Evolutionary conservation across 2,329 filamentous ascomycete species (phyloP), one percentile per base, ranked within the genome.

Genomic region (Colletotrichum melonis): DNA sequence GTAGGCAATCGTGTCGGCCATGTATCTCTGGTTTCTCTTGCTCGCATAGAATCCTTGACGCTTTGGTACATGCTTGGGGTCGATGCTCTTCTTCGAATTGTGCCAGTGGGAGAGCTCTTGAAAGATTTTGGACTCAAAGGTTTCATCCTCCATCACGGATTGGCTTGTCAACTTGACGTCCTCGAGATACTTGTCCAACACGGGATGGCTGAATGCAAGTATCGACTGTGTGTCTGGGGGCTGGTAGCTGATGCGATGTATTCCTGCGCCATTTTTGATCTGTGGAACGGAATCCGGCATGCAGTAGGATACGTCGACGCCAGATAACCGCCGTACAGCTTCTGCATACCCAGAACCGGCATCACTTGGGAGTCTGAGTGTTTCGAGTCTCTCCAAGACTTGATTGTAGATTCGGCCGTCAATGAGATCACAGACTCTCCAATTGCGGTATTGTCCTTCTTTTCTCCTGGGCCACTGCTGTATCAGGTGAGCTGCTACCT

Each of bases 1-100:
- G 78, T 95, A 95, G 1, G 87, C 85, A 32, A 87, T 86, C 81
- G 93, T 93, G 72, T 93, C 91, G 1, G 88, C 87, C 88, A 93
- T 92, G 78, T 90, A 91, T 64, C 84, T 86, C 76, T 95, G 92
- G 57, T 92, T 91, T 66, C 83, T 83, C 74, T 83, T 86, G 65
- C 80, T 81, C 7, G 85, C 80, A 30, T 73, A 81, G 59, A 78
- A 81, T 1, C 76, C 80, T 16, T 75, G 78, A 4, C 46, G 57
- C 38, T 77, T 80, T 30, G 62, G 62, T 6, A 67, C 52, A 5
- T 67, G 65, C 67, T 85, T 87, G 2, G 79, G 76, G 30, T 88
- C 85, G 3, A 91, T 75, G 0, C 86, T 83, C 30, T 84, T 86
- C 76, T 88, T 90, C 42, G 86, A 84, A 67, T 90, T 91, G 75